phyloP scores from a whole-genome alignment of 805 yeast species.

The Metschnikowia kofuensis region DNA sequence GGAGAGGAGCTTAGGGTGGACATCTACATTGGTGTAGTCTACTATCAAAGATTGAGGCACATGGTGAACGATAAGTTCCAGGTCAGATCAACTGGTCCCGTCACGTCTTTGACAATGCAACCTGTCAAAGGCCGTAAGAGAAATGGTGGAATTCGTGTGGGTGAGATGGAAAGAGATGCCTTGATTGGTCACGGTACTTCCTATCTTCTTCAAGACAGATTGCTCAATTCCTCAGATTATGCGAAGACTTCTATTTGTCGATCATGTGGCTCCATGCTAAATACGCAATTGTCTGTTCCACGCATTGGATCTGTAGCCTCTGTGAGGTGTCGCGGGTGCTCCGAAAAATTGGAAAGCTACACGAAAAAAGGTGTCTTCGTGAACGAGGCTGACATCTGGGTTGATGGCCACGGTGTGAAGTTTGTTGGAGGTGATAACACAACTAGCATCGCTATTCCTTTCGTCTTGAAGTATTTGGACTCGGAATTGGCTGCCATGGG shows the following conservation, averaged over 20 bases:
- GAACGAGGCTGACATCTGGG: slow-evolving; percentile 83
- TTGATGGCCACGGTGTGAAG: slow-evolving; percentile 92
- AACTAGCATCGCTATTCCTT: slow-evolving; percentile 95
- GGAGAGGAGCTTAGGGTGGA: slow-evolving; percentile 97
- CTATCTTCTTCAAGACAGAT: slow-evolving; percentile 87
- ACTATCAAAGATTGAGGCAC: slow-evolving; percentile 96
- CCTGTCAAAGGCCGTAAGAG: slow-evolving; percentile 99
- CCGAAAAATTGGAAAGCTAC: slow-evolving; percentile 62
- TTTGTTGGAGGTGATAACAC: slow-evolving; percentile 91
- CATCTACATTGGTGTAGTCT: slow-evolving; percentile 94
- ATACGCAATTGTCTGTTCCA: slow-evolving; percentile 89
- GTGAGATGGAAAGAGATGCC: slow-evolving; percentile 99
- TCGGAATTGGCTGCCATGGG: slow-evolving; percentile 98
- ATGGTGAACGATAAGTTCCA: slow-evolving; percentile 99
- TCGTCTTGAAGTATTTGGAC: slow-evolving; percentile 90
- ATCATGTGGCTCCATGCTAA: slow-evolving; percentile 86
- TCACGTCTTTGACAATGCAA: slow-evolving; percentile 95
- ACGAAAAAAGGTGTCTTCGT: slow-evolving; percentile 46
- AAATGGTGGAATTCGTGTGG: slow-evolving; percentile 98
- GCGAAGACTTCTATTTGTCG: slow-evolving; percentile 89
- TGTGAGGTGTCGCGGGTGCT: slow-evolving; percentile 88
- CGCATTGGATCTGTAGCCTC: slow-evolving; percentile 79
- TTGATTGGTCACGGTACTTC: slow-evolving; percentile 98
- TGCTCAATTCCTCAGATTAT: slow-evolving; percentile 93
- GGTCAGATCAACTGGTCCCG: slow-evolving; percentile 98